Conservation (phyloP, 768 basidiomycete genomes). For the Suillus plorans region DNA sequence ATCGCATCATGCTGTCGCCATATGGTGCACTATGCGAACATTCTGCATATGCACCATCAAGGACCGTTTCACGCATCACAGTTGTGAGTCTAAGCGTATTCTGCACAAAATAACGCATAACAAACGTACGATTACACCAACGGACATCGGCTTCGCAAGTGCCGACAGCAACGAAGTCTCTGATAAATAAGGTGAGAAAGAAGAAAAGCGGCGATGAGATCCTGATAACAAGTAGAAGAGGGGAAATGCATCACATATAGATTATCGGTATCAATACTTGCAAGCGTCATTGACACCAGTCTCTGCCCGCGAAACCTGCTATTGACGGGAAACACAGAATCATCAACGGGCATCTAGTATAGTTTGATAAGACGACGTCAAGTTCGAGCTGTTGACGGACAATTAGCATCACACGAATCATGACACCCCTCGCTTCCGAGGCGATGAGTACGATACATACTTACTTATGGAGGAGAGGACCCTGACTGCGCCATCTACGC, state of each 20-base stretch:
- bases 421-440: slow-evolving; percentile 1
- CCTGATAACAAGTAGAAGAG: slow-evolving; percentile 16
- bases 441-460: background rate
- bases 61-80: slow-evolving; percentile 1
- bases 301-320: slow-evolving; percentile 21
- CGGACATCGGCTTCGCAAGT: slow-evolving; percentile 12
- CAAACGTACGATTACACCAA: slow-evolving; percentile 16
- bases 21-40: background rate
- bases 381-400: slow-evolving; percentile 11
- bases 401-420: slow-evolving; percentile 11
- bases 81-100: slow-evolving; percentile 10
- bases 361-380: slow-evolving; percentile 21
- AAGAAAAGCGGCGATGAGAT: slow-evolving; percentile 23
- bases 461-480: background rate
- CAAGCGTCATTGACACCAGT: slow-evolving; percentile 11
- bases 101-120: slow-evolving; percentile 11
- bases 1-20: background rate
- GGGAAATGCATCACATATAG: slow-evolving; percentile 24
- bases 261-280: slow-evolving; percentile 13
- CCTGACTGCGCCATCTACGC: slow-evolving; percentile 18
- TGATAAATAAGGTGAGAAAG: slow-evolving; percentile 14
- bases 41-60: background rate
- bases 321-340: slow-evolving; percentile 25
- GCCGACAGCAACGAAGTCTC: slow-evolving; percentile 19
- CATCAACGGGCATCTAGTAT: slow-evolving; percentile 24